Percentiles rank a stretch among this genome's conserved stretches.
phyloP scores from a whole-genome alignment of 176 grass and related monocot genomes.

The Tillandsia leiboldiana region DNA sequence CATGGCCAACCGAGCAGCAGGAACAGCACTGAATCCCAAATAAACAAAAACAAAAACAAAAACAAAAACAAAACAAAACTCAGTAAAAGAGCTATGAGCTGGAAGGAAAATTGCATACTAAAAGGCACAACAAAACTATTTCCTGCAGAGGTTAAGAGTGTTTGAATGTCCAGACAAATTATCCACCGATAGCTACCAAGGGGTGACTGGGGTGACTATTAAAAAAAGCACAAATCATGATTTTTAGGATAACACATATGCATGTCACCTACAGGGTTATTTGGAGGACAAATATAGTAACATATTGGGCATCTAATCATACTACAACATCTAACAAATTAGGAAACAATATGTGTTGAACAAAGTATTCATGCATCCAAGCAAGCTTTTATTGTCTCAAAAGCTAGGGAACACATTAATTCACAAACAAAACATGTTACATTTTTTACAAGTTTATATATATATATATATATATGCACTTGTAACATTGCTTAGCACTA shows the following conservation, averaged over 20 bases:
- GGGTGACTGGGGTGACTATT: neutral
- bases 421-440: neutral
- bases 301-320: too few relatives aligned
- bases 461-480: neutral
- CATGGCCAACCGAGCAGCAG: slow-evolving; percentile 67
- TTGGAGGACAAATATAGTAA: too few relatives aligned
- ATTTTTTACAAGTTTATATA: neutral
- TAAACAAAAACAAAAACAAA: too few relatives aligned
- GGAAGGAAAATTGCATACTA: neutral
- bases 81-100: neutral
- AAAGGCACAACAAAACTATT: neutral
- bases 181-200: neutral
- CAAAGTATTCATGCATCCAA: too few relatives aligned
- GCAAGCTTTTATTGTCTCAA: too few relatives aligned
- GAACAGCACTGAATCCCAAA: slow-evolving; percentile 60
- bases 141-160: too few relatives aligned
- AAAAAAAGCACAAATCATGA: neutral
- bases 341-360: too few relatives aligned
- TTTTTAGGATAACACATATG: neutral
- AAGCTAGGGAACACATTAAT: too few relatives aligned
- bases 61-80: neutral
- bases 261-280: too few relatives aligned
- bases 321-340: too few relatives aligned
- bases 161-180: neutral
- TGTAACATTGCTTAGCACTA: neutral